Evolutionary conservation across 768 basidiomycete genomes (phyloP).

Genomic region (Favolaschia claudopus): DNA sequence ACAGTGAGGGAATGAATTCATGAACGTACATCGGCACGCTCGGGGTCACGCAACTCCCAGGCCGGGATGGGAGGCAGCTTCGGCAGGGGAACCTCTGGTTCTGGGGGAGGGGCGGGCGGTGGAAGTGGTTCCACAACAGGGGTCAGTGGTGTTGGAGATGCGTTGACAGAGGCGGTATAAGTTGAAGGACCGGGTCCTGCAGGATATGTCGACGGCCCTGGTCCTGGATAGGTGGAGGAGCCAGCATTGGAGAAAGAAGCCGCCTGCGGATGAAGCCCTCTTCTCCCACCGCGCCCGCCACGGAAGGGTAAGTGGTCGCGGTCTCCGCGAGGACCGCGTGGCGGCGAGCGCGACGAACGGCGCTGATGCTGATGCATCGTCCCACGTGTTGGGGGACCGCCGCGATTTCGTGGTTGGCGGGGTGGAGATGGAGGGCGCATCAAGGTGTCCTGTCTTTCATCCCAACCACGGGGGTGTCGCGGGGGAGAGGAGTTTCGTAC

Average conservation of each 20-base stretch:
- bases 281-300: constrained; percentile 5
- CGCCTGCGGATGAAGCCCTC: constrained; percentile 18
- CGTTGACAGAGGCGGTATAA: neutral
- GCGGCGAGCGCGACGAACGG: constrained; percentile 44
- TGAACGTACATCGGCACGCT: constrained; percentile 15
- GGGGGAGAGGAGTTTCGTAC: neutral
- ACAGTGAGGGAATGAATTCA: neutral
- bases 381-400: constrained; percentile 19
- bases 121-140: constrained; percentile 4
- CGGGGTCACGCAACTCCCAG: constrained; percentile 14
- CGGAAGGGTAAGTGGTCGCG: constrained; percentile 8
- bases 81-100: constrained; percentile 1
- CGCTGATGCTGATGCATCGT: constrained; percentile 29
- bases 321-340: constrained; percentile 45
- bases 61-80: constrained; percentile 15
- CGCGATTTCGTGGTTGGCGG: constrained; percentile 34
- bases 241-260: constrained; percentile 13
- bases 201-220: constrained; percentile 16
- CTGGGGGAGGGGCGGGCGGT: neutral
- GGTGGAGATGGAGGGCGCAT: constrained; percentile 22
- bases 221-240: neutral
- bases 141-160: constrained; percentile 5
- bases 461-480: neutral
- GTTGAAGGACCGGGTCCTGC: neutral
- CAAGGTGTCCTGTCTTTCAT: too few relatives aligned